Conservation (phyloP, 371 early-diverging fungal species). For the Funneliformis caledonium region DNA sequence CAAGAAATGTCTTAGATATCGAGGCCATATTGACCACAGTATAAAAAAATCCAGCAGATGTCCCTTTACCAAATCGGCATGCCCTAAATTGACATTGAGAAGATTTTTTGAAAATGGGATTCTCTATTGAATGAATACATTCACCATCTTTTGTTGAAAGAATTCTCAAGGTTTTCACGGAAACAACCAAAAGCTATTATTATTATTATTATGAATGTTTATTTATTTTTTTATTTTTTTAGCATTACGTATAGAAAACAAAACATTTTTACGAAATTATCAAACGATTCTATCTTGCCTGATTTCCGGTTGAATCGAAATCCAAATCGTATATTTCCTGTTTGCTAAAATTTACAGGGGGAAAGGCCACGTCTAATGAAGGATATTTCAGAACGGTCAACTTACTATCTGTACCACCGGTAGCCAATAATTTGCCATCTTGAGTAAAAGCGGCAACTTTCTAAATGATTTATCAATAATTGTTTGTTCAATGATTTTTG, state of each 20-base stretch:
- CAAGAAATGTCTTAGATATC: constrained; percentile 23
- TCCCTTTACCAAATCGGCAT: constrained; percentile 30
- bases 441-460: constrained; percentile 24
- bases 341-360: constrained; percentile 32
- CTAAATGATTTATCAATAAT: not conserved
- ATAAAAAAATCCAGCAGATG: constrained; percentile 27
- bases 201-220: not conserved
- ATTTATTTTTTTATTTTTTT: not conserved
- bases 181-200: constrained; percentile 7
- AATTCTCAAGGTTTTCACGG: constrained; percentile 6
- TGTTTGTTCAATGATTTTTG: not conserved
- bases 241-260: not conserved
- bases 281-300: not conserved
- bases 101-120: constrained; percentile 26
- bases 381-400: constrained; percentile 34
- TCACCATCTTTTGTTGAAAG: constrained; percentile 18
- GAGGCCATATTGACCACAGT: constrained; percentile 27
- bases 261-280: not conserved
- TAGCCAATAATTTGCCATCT: constrained; percentile 27
- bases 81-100: constrained; percentile 31
- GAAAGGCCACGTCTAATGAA: constrained; percentile 24
- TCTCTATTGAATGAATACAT: constrained; percentile 33
- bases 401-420: constrained; percentile 40
- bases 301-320: constrained; percentile 28
- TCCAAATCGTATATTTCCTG: constrained; percentile 32